Base-by-base conservation (phyloP, 768 basidiomycete species). In the Chalciporus piperatus region DNA sequence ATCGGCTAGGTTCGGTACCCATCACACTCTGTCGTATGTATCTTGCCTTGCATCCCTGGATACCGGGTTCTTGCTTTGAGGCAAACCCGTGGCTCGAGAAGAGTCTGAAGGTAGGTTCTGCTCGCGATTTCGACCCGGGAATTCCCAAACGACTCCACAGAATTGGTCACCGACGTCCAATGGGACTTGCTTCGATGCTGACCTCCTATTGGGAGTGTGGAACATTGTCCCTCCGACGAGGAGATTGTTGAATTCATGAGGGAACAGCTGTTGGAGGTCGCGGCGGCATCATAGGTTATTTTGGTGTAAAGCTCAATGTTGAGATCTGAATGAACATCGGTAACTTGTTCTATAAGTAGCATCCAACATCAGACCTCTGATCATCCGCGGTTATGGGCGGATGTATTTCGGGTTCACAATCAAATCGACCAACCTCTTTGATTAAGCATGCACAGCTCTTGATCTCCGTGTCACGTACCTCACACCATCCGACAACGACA, bases 181-280 rank as follows among this genome's bases (percentile, higher is more conserved):
- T 68, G 65, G 65, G 8, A 33, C 0, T 63, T 68, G 51, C 51
- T 47, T 32, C 6, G 3, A 16, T 66, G 66, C 45, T 68, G 65
- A 64, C 64, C 58, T 3, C 70, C 64, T 32, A 65, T 64, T 13
- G 35, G 50, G 59, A 7, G 17, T 56, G 60, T 4, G 30, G 12
- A 13, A 32, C 10, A 47, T 48, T 63, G 77, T 37, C 75, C 76
- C 8, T 58, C 58, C 19, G 59, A 59, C 28, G 44, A 40, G 19
- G 67, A 70, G 25, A 63, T 74, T 33, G 48, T 57, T 3, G 10
- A n/a, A 3, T 67, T 67, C 17, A 57, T 57, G 17, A 51, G 50
- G 5, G 51, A 56, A 11, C 54, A 62, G n/a, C 19, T 65, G 4
- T 25, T 60, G 11, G 27, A 52, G 20, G 52, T 11, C 0, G 48